Evolutionary conservation across 2,329 filamentous ascomycete genomes (phyloP), one percentile per base, ranked within the genome.

Genomic region (Lachnellula suecica): DNA sequence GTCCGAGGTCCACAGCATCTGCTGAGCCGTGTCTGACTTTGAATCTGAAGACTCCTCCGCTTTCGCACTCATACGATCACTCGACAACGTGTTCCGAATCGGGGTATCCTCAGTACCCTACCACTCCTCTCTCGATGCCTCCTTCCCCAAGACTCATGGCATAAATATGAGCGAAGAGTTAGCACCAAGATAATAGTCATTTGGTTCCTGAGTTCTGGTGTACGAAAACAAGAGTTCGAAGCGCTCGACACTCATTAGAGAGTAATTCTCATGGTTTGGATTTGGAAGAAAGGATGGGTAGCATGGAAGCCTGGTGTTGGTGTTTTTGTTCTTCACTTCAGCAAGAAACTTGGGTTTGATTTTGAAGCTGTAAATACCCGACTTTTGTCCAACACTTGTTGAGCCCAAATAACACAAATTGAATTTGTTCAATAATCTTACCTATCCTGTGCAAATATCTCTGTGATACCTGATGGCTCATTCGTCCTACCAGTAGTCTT

Each of bases 41-140:
- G 37, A 49, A 53, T 47, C 23, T 49, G 24, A 74, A 91, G 88
- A 91, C 88, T 70, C 88, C 88, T 73, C 85, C 88, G 66, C 81
- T 91, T 63, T 88, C 85, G 64, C 85, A 88, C 68, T 87, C 84
- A 24, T 88, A 84, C 69, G 85, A 88, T 64, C 81, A 84, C 68
- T 89, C 85, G 47, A 74, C 80, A 55, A 78, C 75, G 64, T 83
- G 81, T 69, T 85, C 82, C 27, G 82, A 85, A 62, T 73, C 78
- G 56, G 78, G 79, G 52, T 84, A 81, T 43, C 11, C 37, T 40
- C 60, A 84, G 59, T 85, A 85, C 71, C 87, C 86, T 34, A 81
- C 81, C 40, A 90, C 87, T 48, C 87, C 87, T 55, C 73, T 87
- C 59, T 89, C 85, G n/a, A 85, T 89, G 81, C 85, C 85, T 27